Evolutionary conservation across 2,329 filamentous ascomycete genomes (phyloP).

Genomic region (Diaporthe helianthi): DNA sequence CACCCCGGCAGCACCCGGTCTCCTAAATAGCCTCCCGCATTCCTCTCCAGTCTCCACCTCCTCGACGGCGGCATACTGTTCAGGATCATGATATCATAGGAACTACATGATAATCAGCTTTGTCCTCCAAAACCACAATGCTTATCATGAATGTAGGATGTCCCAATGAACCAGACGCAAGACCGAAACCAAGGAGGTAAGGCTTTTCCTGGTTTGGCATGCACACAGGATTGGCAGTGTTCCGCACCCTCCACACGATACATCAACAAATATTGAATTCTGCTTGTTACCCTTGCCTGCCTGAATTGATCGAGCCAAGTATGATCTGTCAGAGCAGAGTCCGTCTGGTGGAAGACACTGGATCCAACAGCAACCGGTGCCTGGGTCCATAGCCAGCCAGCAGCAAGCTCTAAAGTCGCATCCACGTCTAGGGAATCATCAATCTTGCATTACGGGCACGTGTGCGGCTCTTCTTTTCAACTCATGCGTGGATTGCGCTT

Average conservation of each 20-base stretch:
- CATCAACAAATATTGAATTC: not conserved
- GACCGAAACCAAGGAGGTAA: not conserved
- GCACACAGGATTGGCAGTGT: too few relatives aligned
- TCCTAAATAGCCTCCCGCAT: not conserved
- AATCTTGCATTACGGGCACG: slow-evolving; percentile 19
- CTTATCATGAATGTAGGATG: not conserved
- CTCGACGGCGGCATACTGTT: not conserved
- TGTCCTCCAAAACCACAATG: not conserved
- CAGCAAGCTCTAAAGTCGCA: not conserved
- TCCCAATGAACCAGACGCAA: too few relatives aligned
- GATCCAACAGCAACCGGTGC: too few relatives aligned
- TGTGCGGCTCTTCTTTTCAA: slow-evolving; percentile 15
- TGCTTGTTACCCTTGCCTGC: not conserved
- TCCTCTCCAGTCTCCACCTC: not conserved
- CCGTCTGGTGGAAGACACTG: not conserved
- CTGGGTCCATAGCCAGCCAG: not conserved
- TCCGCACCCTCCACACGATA: not conserved
- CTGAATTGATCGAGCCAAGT: too few relatives aligned
- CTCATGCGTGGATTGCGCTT: not conserved
- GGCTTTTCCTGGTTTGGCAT: too few relatives aligned
- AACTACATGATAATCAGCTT: not conserved
- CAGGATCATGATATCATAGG: not conserved
- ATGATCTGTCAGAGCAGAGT: not conserved
- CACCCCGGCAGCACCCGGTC: slow-evolving; percentile 19
- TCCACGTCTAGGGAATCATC: not conserved